These are phyloP conservation scores for Urochloa ruziziensis DNA, from an alignment of 176 grass and related monocot genomes.

Conservation along the genomic window DNA sequence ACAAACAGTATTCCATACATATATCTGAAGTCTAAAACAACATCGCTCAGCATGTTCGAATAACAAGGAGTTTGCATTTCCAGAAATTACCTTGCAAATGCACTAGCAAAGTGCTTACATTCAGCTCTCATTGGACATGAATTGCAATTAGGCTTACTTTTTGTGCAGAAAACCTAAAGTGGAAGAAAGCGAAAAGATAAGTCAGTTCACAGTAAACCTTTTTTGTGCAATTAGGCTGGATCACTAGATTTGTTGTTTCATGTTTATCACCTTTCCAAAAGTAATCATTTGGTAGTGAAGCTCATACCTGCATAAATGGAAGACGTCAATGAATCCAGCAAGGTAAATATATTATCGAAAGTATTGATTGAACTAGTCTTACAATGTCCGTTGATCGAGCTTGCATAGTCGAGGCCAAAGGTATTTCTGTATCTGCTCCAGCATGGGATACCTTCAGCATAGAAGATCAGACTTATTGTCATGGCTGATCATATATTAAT, in stretches of 20 bases:
- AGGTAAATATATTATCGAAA: slow-evolving; percentile 22
- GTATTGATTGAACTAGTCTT: slow-evolving; percentile 32
- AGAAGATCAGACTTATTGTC: slow-evolving; percentile 25
- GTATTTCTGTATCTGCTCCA: slow-evolving; percentile 93
- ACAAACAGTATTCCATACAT: not conserved
- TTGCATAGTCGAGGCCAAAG: slow-evolving; percentile 96
- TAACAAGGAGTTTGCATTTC: slow-evolving; percentile 3
- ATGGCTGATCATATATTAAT: not conserved
- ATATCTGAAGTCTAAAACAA: not conserved
- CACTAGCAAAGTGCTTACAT: slow-evolving; percentile 94
- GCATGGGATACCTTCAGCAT: slow-evolving; percentile 74
- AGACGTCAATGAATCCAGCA: not conserved
- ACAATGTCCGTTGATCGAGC: slow-evolving; percentile 85
- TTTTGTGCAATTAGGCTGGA: not conserved
- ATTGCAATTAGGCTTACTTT: slow-evolving; percentile 94
- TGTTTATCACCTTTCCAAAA: slow-evolving; percentile 81
- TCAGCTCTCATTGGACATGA: slow-evolving; percentile 90
- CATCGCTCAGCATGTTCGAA: not conserved
- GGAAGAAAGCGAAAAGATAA: not conserved
- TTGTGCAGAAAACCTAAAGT: slow-evolving; percentile 78
- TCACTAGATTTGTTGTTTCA: not conserved
- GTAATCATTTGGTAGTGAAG: slow-evolving; percentile 99
- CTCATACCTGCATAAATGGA: slow-evolving; percentile 56
- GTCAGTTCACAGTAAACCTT: slow-evolving; percentile 22
- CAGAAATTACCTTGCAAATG: slow-evolving; percentile 70